Conservation (phyloP, 176 grass and related monocot species). For the Stipa capillata region DNA sequence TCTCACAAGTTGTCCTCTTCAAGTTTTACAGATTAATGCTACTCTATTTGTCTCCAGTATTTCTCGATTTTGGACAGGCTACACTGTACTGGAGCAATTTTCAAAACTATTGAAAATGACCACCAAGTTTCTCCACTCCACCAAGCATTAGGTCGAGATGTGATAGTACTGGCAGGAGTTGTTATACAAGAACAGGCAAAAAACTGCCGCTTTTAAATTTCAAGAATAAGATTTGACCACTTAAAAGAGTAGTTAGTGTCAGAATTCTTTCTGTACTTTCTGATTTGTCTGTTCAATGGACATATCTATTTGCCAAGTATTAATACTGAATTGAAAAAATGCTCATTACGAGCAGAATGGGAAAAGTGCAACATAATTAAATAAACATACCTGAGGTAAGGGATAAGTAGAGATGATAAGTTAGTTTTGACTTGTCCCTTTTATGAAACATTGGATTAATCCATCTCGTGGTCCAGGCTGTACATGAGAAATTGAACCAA, state of each 20-base stretch:
- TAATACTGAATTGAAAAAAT: not conserved
- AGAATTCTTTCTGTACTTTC: not conserved
- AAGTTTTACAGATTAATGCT: not conserved
- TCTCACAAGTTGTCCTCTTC: not conserved
- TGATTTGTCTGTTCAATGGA: not conserved
- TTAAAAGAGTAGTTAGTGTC: not conserved
- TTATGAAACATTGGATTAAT: conserved; percentile 83
- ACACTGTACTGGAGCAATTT: not conserved
- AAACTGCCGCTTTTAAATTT: not conserved
- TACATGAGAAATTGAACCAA: conserved; percentile 14
- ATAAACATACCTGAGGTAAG: conserved; percentile 59
- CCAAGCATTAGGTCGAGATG: not conserved
- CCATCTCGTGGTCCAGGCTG: conserved; percentile 82
- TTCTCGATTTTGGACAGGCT: not conserved
- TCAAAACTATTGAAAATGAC: conserved; percentile 5
- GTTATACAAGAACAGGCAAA: not conserved
- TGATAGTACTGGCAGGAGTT: not conserved
- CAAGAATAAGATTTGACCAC: not conserved
- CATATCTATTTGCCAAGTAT: not conserved
- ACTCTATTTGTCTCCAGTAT: not conserved
- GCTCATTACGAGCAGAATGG: not conserved
- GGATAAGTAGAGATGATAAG: conserved; percentile 85
- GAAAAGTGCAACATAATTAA: not conserved
- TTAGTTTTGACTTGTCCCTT: conserved; percentile 78
- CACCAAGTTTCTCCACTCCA: not conserved